A percentile compares a stretch with the other conserved stretches of the same genome.
phyloP scores from a whole-genome alignment of 176 grass and related monocot species.

The Avena sativa region DNA sequence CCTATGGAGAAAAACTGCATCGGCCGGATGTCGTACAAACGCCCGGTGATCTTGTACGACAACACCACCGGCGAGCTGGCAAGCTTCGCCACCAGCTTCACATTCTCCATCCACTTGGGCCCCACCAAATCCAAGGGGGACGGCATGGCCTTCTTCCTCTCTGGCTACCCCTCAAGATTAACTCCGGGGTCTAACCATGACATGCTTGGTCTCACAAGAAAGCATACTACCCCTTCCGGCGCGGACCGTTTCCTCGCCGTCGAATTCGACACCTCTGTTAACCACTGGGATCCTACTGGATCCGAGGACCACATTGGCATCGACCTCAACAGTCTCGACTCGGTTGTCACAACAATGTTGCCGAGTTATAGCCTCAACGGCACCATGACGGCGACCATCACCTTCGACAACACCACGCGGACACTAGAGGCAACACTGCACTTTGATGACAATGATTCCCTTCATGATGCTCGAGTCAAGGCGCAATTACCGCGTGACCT shows the following conservation, averaged over 20 bases:
- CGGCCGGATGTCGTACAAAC: background rate
- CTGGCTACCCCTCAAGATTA: no score
- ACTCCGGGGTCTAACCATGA: no score
- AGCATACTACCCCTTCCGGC: background rate
- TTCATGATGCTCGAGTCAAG: background rate
- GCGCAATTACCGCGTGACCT: background rate
- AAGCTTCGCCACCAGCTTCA: background rate
- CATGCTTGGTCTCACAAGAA: no score
- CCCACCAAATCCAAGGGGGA: background rate
- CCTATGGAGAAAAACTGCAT: background rate
- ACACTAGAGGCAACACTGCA: background rate
- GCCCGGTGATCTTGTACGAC: background rate
- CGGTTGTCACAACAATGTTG: background rate
- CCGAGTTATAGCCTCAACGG: background rate
- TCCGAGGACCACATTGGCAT: background rate
- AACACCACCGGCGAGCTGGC: background rate
- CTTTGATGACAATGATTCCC: background rate
- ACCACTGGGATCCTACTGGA: background rate
- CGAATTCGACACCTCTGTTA: background rate
- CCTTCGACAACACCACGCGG: background rate
- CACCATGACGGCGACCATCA: conserved; percentile 8
- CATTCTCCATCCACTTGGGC: background rate
- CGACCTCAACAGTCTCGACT: background rate
- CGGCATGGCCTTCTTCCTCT: background rate
- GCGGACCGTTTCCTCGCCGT: background rate